Evolutionary conservation across 1,284 basidiomycete species (phyloP).

Genomic region (Cutaneotrichosporon sp.): DNA sequence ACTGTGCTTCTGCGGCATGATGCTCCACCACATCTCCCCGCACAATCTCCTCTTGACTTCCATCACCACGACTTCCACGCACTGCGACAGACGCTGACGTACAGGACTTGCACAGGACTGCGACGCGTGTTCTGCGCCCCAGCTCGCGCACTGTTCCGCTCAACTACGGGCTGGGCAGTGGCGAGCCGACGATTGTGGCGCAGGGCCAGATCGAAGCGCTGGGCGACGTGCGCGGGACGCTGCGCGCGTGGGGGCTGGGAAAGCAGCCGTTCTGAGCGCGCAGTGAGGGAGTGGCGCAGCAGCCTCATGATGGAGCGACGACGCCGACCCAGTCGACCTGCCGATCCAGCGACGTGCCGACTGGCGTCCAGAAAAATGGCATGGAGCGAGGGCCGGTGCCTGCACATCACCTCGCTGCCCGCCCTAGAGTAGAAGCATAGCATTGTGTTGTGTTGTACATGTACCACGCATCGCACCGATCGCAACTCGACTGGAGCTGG

Average conservation of each 20-base stretch:
- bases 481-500: too few species aligned
- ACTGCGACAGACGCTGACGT: slow-evolving; percentile 5
- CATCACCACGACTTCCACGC: too few species aligned
- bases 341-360: too few species aligned
- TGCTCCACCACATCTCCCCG: too few species aligned
- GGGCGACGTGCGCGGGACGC: slow-evolving; percentile 47
- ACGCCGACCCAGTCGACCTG: too few species aligned
- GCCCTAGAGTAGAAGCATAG: not conserved
- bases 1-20: too few species aligned
- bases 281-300: not conserved
- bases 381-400: not conserved
- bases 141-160: slow-evolving; percentile 32
- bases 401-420: not conserved
- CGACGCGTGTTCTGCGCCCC: slow-evolving; percentile 49
- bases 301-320: not conserved
- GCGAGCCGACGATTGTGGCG: slow-evolving; percentile 56
- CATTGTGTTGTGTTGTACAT: not conserved
- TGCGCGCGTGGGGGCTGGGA: slow-evolving; percentile 51
- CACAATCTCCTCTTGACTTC: not conserved
- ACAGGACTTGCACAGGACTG: slow-evolving; percentile 50
- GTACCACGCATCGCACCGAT: not conserved
- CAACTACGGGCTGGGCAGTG: slow-evolving; percentile 51
- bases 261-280: slow-evolving; percentile 22
- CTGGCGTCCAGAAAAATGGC: not conserved
- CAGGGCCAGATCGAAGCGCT: slow-evolving; percentile 49